phyloP scores from a whole-genome alignment of 1,284 basidiomycete species.

The Apiotrichum sp. region DNA sequence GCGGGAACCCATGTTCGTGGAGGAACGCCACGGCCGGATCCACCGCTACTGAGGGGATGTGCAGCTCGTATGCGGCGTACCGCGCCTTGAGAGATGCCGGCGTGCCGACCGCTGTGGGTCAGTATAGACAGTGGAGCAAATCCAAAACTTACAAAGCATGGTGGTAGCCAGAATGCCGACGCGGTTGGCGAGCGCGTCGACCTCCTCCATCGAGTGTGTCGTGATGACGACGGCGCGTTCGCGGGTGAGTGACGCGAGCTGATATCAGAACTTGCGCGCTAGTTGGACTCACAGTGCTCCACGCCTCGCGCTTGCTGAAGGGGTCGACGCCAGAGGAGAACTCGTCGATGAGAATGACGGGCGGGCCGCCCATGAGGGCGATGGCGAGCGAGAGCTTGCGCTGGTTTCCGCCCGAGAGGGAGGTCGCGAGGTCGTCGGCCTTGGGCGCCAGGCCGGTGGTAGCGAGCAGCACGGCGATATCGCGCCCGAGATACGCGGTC shows the following conservation, averaged over 20 bases:
- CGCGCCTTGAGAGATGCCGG: conserved; percentile 59
- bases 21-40: conserved; percentile 57
- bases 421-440: conserved; percentile 63
- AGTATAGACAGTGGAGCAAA: background rate
- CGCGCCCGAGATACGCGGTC: conserved; percentile 52
- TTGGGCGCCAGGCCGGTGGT: conserved; percentile 59
- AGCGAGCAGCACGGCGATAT: conserved; percentile 57
- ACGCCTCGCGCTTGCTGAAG: conserved; percentile 75
- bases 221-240: conserved; percentile 42
- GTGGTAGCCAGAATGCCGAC: conserved; percentile 65
- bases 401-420: conserved; percentile 71
- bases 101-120: conserved; percentile 54
- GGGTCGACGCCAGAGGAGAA: conserved; percentile 77
- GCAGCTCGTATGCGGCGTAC: conserved; percentile 69
- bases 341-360: conserved; percentile 72
- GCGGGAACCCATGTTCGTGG: conserved; percentile 57
- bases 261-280: conserved; percentile 27
- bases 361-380: conserved; percentile 70
- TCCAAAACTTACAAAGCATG: conserved; percentile 55
- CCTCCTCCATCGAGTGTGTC: conserved; percentile 75
- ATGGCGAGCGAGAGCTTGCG: conserved; percentile 71
- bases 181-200: conserved; percentile 64
- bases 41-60: conserved; percentile 61
- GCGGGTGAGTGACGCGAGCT: conserved; percentile 54
- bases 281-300: conserved; percentile 45